phyloP scores from a whole-genome alignment of 305 asterid species.

The Fraxinus angustifolia region DNA sequence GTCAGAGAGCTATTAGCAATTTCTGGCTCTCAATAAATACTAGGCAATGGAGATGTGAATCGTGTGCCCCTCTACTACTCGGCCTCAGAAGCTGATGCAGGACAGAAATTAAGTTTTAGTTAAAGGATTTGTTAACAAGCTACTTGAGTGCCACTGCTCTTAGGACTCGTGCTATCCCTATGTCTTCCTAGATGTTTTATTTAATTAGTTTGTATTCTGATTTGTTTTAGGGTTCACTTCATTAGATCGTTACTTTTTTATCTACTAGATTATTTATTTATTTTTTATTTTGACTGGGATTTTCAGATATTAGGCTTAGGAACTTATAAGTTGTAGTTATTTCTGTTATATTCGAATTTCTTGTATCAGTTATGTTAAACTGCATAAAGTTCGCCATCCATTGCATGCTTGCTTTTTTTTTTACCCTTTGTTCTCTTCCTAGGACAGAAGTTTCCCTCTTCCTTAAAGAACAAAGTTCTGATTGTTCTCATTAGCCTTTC shows the following conservation, averaged over 20 bases:
- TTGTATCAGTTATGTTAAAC: not conserved
- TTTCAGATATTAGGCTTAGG: not conserved
- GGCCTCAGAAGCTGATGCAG: not conserved
- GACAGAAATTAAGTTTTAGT: not conserved
- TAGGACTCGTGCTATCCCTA: not conserved
- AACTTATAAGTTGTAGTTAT: not conserved
- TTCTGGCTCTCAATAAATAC: not conserved
- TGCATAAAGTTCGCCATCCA: not conserved
- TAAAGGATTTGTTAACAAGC: not conserved
- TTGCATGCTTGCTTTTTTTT: not conserved
- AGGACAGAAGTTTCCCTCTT: not conserved
- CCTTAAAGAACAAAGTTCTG: not conserved
- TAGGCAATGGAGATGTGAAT: not conserved
- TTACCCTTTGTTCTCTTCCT: not conserved
- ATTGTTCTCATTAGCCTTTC: not conserved
- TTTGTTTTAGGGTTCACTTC: not conserved
- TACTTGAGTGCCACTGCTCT: not conserved
- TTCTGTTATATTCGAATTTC: not conserved
- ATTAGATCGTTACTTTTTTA: not conserved
- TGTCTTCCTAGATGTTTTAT: not conserved
- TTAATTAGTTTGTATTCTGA: not conserved
- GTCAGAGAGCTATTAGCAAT: not conserved
- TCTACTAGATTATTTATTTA: not conserved
- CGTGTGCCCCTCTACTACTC: not conserved
- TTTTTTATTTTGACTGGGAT: not conserved